Evolutionary conservation across 1,139 yeast genomes (phyloP).

Genomic region (Debaryomycetaceae sp.): DNA sequence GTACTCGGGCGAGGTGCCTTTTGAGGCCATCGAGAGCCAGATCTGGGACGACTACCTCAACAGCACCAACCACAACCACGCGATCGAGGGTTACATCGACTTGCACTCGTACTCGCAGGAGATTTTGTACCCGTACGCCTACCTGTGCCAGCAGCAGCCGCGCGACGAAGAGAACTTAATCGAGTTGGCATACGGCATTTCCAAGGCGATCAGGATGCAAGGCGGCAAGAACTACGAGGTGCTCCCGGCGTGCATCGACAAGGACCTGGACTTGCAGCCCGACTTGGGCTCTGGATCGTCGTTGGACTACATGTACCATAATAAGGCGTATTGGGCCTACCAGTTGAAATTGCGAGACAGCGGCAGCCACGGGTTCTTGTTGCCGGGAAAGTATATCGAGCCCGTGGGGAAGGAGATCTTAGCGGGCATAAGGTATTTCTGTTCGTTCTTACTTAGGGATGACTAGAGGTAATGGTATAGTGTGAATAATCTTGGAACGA

Average conservation of each 20-base stretch:
- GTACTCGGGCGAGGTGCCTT: constrained; percentile 71
- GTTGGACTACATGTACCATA: constrained; percentile 79
- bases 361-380: constrained; percentile 77
- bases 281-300: constrained; percentile 79
- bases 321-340: constrained; percentile 79
- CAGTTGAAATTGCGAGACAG: constrained; percentile 79
- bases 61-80: constrained; percentile 53
- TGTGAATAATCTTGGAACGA: no score
- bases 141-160: constrained; percentile 67
- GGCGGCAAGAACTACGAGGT: constrained; percentile 66
- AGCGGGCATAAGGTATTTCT: constrained; percentile 66
- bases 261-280: constrained; percentile 65
- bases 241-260: constrained; percentile 74
- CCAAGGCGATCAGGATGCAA: constrained; percentile 63
- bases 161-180: constrained; percentile 76
- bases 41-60: constrained; percentile 64
- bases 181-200: constrained; percentile 76
- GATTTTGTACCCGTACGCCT: constrained; percentile 78
- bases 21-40: constrained; percentile 71
- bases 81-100: constrained; percentile 72
- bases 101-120: constrained; percentile 85
- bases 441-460: constrained; percentile 53
- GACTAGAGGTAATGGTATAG: no score
- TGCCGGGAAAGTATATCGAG: constrained; percentile 64
- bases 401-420: constrained; percentile 78